Percentiles rank a stretch among this genome's conserved stretches.
phyloP scores from a whole-genome alignment of 2,329 filamentous ascomycete genomes.

The Aspergillus sp. region DNA sequence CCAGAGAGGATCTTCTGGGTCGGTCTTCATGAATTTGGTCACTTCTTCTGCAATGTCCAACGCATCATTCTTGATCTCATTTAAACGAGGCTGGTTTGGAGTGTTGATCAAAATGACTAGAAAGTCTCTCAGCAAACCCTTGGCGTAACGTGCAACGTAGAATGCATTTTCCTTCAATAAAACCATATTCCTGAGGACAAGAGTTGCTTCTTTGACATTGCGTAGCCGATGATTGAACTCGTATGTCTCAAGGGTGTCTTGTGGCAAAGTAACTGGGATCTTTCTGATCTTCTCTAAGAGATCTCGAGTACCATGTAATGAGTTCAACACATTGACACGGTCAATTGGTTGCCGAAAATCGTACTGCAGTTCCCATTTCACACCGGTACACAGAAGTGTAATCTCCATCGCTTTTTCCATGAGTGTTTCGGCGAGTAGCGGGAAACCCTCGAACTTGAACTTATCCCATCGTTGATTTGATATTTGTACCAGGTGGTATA shows the following conservation, averaged over 20 bases:
- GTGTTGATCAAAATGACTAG: constrained; percentile 77
- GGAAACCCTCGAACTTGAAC: constrained; percentile 90
- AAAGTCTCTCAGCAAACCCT: constrained; percentile 66
- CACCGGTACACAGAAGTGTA: constrained; percentile 72
- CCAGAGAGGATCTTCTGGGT: constrained; percentile 73
- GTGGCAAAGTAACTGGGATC: constrained; percentile 55
- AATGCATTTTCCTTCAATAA: constrained; percentile 82
- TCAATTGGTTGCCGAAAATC: constrained; percentile 50
- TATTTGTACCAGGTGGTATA: constrained; percentile 92
- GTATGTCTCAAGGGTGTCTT: constrained; percentile 66
- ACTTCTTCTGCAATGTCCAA: constrained; percentile 89
- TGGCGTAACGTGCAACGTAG: constrained; percentile 68
- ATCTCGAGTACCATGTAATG: constrained; percentile 62
- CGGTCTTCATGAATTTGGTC: constrained; percentile 72
- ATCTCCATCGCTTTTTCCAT: constrained; percentile 79
- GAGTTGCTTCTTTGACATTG: constrained; percentile 75
- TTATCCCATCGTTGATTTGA: constrained; percentile 93
- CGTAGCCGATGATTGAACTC: constrained; percentile 67
- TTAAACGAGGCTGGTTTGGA: constrained; percentile 63
- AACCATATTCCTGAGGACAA: constrained; percentile 95
- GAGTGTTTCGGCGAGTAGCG: constrained; percentile 79
- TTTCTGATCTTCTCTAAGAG: constrained; percentile 67
- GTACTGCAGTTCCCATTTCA: constrained; percentile 77
- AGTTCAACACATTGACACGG: constrained; percentile 57
- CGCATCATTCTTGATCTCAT: constrained; percentile 85